These are phyloP conservation scores for Candida tammaniensis DNA, from an alignment of 805 yeast genomes.

Conservation along the genomic window DNA sequence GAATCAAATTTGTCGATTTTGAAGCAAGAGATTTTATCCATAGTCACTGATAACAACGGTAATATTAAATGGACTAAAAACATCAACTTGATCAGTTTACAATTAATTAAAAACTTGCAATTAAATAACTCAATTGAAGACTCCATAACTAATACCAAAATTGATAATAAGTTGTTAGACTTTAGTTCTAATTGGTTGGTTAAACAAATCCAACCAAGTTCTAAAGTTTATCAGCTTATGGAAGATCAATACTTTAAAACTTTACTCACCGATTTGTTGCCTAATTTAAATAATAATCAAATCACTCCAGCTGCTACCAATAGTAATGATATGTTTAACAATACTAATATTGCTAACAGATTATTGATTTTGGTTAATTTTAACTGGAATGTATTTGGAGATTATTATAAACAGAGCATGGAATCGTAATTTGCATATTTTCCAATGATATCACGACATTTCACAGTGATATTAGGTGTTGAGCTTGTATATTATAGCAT, in stretches of 20 bases:
- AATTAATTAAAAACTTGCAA: constrained; percentile 47
- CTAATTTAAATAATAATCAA: constrained; percentile 4
- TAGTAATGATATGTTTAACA: neutral
- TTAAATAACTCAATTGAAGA: constrained; percentile 5
- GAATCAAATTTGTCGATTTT: constrained; percentile 43
- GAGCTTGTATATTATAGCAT: too few relatives aligned
- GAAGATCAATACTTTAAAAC: constrained; percentile 63
- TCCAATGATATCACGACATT: too few relatives aligned
- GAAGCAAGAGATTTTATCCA: constrained; percentile 71
- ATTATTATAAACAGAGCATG: constrained; percentile 48
- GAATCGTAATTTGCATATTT: too few relatives aligned
- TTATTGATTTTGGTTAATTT: constrained; percentile 66
- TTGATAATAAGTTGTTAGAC: constrained; percentile 40
- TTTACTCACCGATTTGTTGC: constrained; percentile 23
- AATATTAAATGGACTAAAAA: constrained; percentile 89
- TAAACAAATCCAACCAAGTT: constrained; percentile 81
- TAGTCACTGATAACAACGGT: constrained; percentile 82
- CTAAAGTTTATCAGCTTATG: constrained; percentile 72
- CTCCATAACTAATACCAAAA: constrained; percentile 10
- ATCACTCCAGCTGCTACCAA: constrained; percentile 5
- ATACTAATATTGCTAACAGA: constrained; percentile 52
- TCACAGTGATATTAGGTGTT: too few relatives aligned
- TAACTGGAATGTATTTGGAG: constrained; percentile 83
- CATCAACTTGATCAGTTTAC: constrained; percentile 68
- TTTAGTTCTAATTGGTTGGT: constrained; percentile 78